Conservation (phyloP, 805 yeast species). For the Pichia insulana region DNA sequence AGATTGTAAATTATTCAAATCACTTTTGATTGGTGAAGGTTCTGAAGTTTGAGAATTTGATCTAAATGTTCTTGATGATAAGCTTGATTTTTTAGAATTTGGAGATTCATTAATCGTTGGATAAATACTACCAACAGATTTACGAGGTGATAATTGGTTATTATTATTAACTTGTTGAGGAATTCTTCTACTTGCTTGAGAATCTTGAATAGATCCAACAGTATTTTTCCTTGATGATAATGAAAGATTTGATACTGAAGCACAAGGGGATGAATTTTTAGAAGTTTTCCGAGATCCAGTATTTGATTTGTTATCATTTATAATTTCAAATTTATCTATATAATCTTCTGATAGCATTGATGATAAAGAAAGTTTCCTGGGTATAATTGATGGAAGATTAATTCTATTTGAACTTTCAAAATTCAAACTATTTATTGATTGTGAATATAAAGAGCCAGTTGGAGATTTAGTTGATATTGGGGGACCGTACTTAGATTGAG, state of each 20-base stretch:
- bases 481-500: constrained; percentile 2
- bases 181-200: neutral
- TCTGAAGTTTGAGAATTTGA: constrained; percentile 25
- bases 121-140: constrained; percentile 2
- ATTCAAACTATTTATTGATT: constrained; percentile 1
- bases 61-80: constrained; percentile 28
- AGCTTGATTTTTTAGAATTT: constrained; percentile 24
- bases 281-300: constrained; percentile 10
- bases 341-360: constrained; percentile 13
- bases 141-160: constrained; percentile 10
- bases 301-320: constrained; percentile 1
- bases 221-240: neutral
- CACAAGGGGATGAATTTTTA: constrained; percentile 11
- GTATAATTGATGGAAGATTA: constrained; percentile 14
- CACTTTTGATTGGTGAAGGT: constrained; percentile 17
- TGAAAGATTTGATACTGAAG: neutral
- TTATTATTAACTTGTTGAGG: constrained; percentile 7
- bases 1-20: constrained; percentile 1
- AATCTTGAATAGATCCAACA: neutral
- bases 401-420: constrained; percentile 9
- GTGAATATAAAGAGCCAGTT: neutral
- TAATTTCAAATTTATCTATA: constrained; percentile 6
- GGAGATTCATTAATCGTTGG: constrained; percentile 16
- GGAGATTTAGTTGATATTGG: neutral
- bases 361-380: constrained; percentile 16